Evolutionary conservation across 345 rosid species (phyloP).

Genomic region (Arabidopsis suecica): DNA sequence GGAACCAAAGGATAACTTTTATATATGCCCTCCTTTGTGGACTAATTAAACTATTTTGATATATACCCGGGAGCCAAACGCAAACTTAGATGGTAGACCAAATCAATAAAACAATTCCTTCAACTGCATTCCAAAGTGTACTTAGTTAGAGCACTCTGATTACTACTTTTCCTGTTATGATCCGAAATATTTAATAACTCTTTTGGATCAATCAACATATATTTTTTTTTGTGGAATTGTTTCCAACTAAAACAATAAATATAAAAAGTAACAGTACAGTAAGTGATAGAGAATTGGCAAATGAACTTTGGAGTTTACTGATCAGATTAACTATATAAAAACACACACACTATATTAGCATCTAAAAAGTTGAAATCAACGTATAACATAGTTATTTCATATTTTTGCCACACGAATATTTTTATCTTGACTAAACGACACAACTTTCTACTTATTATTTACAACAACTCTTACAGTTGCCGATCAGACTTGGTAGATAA

Average conservation of each 20-base stretch:
- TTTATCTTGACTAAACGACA: neutral
- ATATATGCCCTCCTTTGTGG: conserved; percentile 28
- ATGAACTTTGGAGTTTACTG: neutral
- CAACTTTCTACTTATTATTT: neutral
- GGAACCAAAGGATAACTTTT: conserved; percentile 37
- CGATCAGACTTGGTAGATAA: conserved; percentile 1
- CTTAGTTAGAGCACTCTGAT: neutral
- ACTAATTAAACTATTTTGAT: conserved; percentile 7
- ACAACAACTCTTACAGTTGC: conserved; percentile 1
- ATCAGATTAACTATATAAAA: no score
- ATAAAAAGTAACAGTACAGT: neutral
- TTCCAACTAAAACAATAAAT: neutral
- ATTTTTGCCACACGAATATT: neutral
- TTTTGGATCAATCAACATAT: neutral
- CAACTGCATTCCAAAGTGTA: no score
- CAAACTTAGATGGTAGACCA: conserved; percentile 37
- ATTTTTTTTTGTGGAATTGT: neutral
- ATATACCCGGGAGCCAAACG: conserved; percentile 32
- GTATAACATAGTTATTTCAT: neutral
- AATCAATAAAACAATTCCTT: conserved; percentile 1
- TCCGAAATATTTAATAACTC: neutral
- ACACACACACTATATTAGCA: no score
- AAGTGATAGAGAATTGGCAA: neutral
- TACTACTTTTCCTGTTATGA: neutral
- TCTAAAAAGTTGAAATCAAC: no score